Evolutionary conservation across 176 grass and related monocot genomes (phyloP), one percentile per base, ranked within the genome.

Genomic region (Metroxylon sagu): DNA sequence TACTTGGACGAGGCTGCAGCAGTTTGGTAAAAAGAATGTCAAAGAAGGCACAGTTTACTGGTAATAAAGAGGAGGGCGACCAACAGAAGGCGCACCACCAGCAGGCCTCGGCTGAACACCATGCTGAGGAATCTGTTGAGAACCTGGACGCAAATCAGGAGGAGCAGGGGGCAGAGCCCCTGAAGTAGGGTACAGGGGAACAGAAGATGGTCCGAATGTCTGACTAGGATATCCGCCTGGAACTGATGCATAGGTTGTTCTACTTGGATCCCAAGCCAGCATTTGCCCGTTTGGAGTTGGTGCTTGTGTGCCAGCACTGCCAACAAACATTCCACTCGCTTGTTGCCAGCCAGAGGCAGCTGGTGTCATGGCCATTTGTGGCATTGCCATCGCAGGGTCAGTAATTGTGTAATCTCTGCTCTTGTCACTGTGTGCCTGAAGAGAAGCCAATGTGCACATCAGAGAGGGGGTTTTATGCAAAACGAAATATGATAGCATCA

Each of bases 371-470:
- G 81, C 67, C 52, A 81, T 17, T 71, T 87, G 87, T 0, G 70
- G 84, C 26, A 68, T 60, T 43, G 60, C 80, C 49, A 65, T 58
- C 71, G 71, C 57, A 35, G 77, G 65, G 49, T 85, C 66, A 21
- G 88, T 71, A 50, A 88, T 72, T 18, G 94, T 98, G 76, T 93
- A 98, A 71, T 98, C 94, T 68, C 85, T 98, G 85, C 94, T 92
- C 80, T 85, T 92, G 66, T 98, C 94, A 88, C 79, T 85, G 43
- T 98, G 82, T 61, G 85, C 79, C 94, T 93, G 88, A 76, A 77
- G 59, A 56, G 1, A 43, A 43, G 10, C 35, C 12, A 43, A 43
- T 43, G 35, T 14, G 35, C 35, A 43, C 35, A 43, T 43, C 7
- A 43, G 7, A 43, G 7, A 12, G 35, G 35, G 10, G 35, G 35